These are phyloP conservation scores for Xerocomus cyaneibrunnescens DNA, from an alignment of 1,284 basidiomycete genomes.

Conservation along the genomic window DNA sequence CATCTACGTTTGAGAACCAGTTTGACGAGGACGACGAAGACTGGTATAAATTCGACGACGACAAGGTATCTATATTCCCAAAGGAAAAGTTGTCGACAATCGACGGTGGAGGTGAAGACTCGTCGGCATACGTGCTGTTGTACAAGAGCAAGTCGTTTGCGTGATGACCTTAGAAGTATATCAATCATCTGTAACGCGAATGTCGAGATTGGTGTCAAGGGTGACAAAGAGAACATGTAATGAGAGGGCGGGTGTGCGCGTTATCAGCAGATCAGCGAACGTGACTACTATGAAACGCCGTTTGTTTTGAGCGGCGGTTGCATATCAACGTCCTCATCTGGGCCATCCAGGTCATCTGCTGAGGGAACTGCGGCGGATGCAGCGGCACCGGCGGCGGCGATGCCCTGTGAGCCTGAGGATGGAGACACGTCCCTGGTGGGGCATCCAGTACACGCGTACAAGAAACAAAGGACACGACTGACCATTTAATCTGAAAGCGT, in stretches of 20 bases:
- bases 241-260: slow-evolving; percentile 16
- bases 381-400: slow-evolving; percentile 61
- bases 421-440: slow-evolving; percentile 65
- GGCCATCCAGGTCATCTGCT: slow-evolving; percentile 62
- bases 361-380: slow-evolving; percentile 79
- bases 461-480: slow-evolving; percentile 29
- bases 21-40: slow-evolving; percentile 62
- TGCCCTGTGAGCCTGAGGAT: slow-evolving; percentile 41
- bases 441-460: background rate
- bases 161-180: slow-evolving; percentile 10
- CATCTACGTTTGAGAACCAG: slow-evolving; percentile 13
- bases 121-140: slow-evolving; percentile 83
- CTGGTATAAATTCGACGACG: slow-evolving; percentile 92
- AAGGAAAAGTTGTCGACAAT: slow-evolving; percentile 80
- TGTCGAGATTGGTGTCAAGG: slow-evolving; percentile 4
- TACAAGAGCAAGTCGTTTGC: slow-evolving; percentile 55
- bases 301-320: slow-evolving; percentile 26
- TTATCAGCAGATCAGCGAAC: slow-evolving; percentile 15
- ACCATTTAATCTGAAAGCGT: slow-evolving; percentile 86
- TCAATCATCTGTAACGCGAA: slow-evolving; percentile 20
- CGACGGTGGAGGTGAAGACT: slow-evolving; percentile 86
- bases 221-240: slow-evolving; percentile 2
- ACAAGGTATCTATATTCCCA: slow-evolving; percentile 83
- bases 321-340: slow-evolving; percentile 25
- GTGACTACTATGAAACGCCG: slow-evolving; percentile 22